phyloP scores from a whole-genome alignment of 331 rosid species.

The Pyracantha coccinea region DNA sequence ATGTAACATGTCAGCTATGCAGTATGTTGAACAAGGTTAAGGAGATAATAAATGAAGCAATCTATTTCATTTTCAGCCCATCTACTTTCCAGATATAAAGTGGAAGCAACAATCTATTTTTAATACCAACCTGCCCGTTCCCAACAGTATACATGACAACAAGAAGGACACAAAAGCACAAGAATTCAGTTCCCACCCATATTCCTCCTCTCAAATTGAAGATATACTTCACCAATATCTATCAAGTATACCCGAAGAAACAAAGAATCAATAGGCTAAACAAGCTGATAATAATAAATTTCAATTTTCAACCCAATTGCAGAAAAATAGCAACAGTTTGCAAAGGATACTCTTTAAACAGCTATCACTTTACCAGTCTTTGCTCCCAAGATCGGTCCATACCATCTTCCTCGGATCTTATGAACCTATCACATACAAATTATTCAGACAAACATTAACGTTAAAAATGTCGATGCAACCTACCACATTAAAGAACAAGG shows the following conservation, averaged over 20 bases:
- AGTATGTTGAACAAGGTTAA: slow-evolving; percentile 48
- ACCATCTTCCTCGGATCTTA: slow-evolving; percentile 91
- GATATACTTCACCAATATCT: too few species aligned
- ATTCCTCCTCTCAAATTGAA: background rate
- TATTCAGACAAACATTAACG: background rate
- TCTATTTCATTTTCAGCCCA: background rate
- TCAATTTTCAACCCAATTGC: background rate
- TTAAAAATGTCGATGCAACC: background rate
- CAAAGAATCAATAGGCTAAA: background rate
- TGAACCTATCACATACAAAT: slow-evolving; percentile 40
- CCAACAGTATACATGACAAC: too few species aligned
- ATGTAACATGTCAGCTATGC: slow-evolving; percentile 91
- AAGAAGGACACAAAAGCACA: too few species aligned
- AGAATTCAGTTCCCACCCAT: background rate
- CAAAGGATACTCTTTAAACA: slow-evolving; percentile 95
- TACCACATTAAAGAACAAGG: background rate
- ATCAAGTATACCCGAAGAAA: background rate
- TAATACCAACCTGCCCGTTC: background rate
- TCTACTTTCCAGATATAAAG: background rate
- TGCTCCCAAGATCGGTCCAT: slow-evolving; percentile 90
- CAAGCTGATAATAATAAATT: background rate
- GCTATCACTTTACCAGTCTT: slow-evolving; percentile 92
- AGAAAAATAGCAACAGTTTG: slow-evolving; percentile 1
- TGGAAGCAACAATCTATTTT: background rate
- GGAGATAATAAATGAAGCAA: slow-evolving; percentile 20